phyloP scores from a whole-genome alignment of 2,329 filamentous ascomycete species.

The Clonostachys sp. region DNA sequence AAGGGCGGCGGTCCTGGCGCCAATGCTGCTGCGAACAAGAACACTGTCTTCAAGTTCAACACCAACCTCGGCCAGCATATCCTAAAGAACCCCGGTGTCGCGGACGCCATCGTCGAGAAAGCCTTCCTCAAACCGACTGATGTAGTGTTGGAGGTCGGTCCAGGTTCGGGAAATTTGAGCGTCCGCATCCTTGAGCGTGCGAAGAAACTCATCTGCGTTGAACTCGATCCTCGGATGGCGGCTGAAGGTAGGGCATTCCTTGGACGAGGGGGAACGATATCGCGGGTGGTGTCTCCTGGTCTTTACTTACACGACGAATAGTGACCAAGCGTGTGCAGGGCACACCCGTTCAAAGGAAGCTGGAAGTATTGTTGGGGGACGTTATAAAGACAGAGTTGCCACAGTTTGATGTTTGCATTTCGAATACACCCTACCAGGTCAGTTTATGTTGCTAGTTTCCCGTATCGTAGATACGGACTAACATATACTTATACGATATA shows the following conservation, averaged over 20 bases:
- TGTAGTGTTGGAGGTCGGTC: constrained; percentile 79
- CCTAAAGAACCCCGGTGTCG: constrained; percentile 85
- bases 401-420: constrained; percentile 81
- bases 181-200: constrained; percentile 84
- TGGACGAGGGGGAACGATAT: constrained; percentile 82
- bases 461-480: no score
- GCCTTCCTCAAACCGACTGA: constrained; percentile 86
- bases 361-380: constrained; percentile 88
- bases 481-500: constrained; percentile 18
- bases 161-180: constrained; percentile 85
- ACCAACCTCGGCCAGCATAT: constrained; percentile 85
- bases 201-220: constrained; percentile 77
- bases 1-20: constrained; percentile 9
- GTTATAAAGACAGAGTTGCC: constrained; percentile 75
- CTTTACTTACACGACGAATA: constrained; percentile 37
- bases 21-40: constrained; percentile 33
- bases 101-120: constrained; percentile 67
- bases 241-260: constrained; percentile 87
- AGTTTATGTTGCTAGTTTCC: neutral
- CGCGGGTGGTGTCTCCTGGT: constrained; percentile 44
- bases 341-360: constrained; percentile 74
- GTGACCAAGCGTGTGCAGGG: constrained; percentile 77
- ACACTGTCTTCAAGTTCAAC: constrained; percentile 98
- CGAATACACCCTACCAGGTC: constrained; percentile 60
- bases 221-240: constrained; percentile 94